phyloP scores from a whole-genome alignment of 2,329 filamentous ascomycete species.

The Aspergillus sp. region DNA sequence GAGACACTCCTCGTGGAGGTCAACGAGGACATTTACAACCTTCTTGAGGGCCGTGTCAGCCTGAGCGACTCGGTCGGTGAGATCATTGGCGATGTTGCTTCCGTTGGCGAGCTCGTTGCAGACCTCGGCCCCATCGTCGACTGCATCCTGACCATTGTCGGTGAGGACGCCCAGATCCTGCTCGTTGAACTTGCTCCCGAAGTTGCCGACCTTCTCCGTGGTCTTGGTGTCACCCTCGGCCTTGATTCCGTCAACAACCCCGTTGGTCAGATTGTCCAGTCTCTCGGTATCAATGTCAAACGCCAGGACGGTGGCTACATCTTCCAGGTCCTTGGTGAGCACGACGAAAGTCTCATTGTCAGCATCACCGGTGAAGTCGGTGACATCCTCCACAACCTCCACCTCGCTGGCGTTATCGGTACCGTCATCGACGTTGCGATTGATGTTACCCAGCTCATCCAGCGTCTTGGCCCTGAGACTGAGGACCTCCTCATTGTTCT shows the following conservation, averaged over 20 bases:
- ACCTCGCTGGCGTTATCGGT: conserved; percentile 2
- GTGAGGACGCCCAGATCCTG: conserved; percentile 26
- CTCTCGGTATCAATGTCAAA: conserved; percentile 22
- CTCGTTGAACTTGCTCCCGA: conserved; percentile 30
- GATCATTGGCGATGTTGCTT: conserved; percentile 20
- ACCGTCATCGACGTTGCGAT: conserved; percentile 8
- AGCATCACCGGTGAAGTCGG: background rate
- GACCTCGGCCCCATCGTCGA: conserved; percentile 26
- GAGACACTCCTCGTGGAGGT: conserved; percentile 28
- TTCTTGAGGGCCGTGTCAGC: conserved; percentile 18
- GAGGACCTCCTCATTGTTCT: conserved; percentile 7
- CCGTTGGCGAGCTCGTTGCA: conserved; percentile 25
- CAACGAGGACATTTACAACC: conserved; percentile 23
- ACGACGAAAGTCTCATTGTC: background rate
- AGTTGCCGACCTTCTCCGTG: conserved; percentile 24
- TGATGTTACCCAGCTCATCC: conserved; percentile 5
- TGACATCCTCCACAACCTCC: background rate
- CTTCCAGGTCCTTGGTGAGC: background rate
- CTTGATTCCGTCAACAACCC: conserved; percentile 30
- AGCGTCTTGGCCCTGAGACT: background rate
- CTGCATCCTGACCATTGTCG: conserved; percentile 31
- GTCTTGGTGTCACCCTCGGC: conserved; percentile 23
- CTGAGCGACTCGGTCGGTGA: conserved; percentile 22
- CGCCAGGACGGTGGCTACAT: conserved; percentile 13
- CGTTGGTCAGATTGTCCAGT: conserved; percentile 32